These are phyloP conservation scores for Solanum pennellii DNA, from an alignment of 257 asterid genomes.

Conservation along the genomic window DNA sequence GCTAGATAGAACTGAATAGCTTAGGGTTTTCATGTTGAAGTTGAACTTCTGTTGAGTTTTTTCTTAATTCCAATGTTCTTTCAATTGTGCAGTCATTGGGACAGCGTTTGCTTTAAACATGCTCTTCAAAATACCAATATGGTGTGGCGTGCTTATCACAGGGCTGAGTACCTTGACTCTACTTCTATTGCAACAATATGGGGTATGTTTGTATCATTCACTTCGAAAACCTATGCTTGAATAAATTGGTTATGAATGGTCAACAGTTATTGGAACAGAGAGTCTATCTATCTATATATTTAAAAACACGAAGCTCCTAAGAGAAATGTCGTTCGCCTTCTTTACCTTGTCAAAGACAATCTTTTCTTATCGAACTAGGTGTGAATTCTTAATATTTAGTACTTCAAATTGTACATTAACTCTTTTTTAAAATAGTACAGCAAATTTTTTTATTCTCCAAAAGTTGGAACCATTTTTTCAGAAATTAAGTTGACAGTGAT, in stretches of 20 bases:
- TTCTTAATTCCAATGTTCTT: neutral
- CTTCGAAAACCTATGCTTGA: neutral
- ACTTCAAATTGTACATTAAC: neutral
- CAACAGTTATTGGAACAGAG: neutral
- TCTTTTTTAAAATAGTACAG: neutral
- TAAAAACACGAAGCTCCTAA: neutral
- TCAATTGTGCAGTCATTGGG: slow-evolving; percentile 58
- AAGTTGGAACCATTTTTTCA: neutral
- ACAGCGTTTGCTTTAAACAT: slow-evolving; percentile 96
- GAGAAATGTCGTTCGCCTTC: neutral
- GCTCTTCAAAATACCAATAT: slow-evolving; percentile 81
- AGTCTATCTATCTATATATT: neutral
- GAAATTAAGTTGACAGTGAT: neutral
- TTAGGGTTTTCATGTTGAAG: neutral
- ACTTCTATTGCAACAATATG: slow-evolving; percentile 82
- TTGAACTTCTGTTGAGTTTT: neutral
- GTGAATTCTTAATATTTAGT: neutral
- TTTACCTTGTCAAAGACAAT: neutral
- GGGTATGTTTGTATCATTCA: slow-evolving; percentile 39
- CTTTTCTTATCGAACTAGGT: neutral
- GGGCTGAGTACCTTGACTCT: slow-evolving; percentile 85
- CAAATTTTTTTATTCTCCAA: neutral
- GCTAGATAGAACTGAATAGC: neutral
- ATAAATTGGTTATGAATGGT: neutral
- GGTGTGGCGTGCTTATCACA: slow-evolving; percentile 94